Evolutionary conservation across 2,329 filamentous ascomycete genomes (phyloP), one percentile per base, ranked within the genome.

Genomic region (Raffaelea albimanens): DNA sequence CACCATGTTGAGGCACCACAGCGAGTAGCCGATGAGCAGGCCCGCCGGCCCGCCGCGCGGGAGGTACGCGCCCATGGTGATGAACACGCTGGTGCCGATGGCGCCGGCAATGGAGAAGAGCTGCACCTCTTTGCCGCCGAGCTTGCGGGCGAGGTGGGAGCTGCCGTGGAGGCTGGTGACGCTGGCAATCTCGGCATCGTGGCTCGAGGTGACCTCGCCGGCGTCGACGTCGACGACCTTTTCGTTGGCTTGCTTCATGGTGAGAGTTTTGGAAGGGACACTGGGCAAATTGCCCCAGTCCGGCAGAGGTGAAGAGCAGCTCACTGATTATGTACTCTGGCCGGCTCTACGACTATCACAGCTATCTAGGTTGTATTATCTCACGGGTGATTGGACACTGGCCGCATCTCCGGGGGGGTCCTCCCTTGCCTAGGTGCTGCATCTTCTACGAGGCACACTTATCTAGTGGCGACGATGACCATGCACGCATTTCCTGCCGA

Each of bases 21-120:
- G 64, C 14, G 70, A 69, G 53, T 82, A 83, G 33, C 76, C 79
- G 18, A 78, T 58, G 46, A 81, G 75, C 23, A 82, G 58, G 50
- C 71, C 76, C n/a, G 58, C 76, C 0, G 79, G 79, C 0, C 79
- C 79, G 22, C 78, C 79, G 41, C 75, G 67, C 48, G 80, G 60
- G n/a, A 83, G 60, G 3, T 72, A 74, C 46, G 67, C 68, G 40
- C 79, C 79, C 49, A 82, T 82, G 57, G 75, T 69, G 29, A 79
- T 73, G 58, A 71, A 79, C 4, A 82, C 63, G 34, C 34, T 46
- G 2, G 76, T 82, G 18, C 79, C 78, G 52, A 82, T 81, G 4
- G 78, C 80, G 1, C 78, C 79, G 40, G 78, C 79, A 48, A 83
- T 82, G 23, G 39, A 36, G 19, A 43, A 47, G 75, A 78, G 50